Evolutionary conservation across 192 early-diverging fungal species (phyloP).

Genomic region (Coemansia biformis): DNA sequence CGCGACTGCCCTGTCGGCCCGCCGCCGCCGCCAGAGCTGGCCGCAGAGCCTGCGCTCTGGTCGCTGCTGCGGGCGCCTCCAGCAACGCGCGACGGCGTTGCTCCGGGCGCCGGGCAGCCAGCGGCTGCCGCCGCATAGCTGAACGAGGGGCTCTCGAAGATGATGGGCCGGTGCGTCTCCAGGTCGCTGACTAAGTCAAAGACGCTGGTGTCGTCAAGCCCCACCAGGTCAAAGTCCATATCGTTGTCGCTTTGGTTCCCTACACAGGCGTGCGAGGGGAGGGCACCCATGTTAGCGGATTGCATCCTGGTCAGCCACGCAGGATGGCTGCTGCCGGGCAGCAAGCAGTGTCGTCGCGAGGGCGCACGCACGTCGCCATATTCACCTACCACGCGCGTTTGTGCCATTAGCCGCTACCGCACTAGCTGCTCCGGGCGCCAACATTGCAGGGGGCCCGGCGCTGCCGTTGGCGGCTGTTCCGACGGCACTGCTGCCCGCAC

Average conservation of each 20-base stretch:
- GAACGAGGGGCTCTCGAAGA: constrained; percentile 26
- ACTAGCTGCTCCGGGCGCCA: no score
- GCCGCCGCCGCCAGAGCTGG: background rate
- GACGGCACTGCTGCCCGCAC: background rate
- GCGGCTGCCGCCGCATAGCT: background rate
- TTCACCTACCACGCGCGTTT: background rate
- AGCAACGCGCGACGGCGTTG: constrained; percentile 6
- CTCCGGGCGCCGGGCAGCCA: background rate
- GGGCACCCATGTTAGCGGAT: no score
- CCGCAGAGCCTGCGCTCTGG: background rate
- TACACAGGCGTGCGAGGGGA: no score
- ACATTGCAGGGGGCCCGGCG: no score
- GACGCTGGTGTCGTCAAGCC: constrained; percentile 22
- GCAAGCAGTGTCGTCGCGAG: no score
- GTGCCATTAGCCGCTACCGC: background rate
- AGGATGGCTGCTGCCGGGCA: no score
- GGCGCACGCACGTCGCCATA: no score
- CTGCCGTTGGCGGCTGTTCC: no score
- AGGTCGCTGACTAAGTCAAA: constrained; percentile 29
- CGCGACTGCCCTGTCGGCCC: background rate
- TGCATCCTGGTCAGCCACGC: no score
- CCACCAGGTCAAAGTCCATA: constrained; percentile 41
- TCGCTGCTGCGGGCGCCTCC: no score
- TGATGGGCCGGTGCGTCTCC: constrained; percentile 37
- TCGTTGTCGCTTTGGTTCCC: constrained; percentile 4